phyloP scores from a whole-genome alignment of 2,329 filamentous ascomycete species.

The Colletotrichum destructivum region DNA sequence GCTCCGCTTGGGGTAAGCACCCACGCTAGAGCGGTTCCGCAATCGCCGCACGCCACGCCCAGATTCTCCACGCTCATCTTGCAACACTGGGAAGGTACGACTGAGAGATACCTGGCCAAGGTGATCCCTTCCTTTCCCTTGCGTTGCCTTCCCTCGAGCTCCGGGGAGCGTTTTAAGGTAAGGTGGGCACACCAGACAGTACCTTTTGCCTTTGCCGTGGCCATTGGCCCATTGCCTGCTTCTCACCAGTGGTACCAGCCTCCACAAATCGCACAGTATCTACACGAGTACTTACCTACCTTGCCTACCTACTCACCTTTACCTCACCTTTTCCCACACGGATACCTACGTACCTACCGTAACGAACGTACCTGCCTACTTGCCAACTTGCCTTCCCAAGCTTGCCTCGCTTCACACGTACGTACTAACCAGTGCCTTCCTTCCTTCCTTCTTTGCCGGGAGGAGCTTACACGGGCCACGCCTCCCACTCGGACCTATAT shows the following conservation, averaged over 20 bases:
- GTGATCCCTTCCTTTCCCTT: conserved; percentile 8
- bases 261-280: too few relatives aligned
- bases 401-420: conserved; percentile 17
- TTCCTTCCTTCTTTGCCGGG: conserved; percentile 23
- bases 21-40: conserved; percentile 22
- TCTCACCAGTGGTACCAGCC: too few relatives aligned
- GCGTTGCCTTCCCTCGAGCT: conserved; percentile 16
- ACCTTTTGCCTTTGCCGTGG: background rate
- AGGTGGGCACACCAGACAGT: background rate
- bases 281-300: background rate
- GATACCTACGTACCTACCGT: conserved; percentile 6
- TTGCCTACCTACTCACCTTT: conserved; percentile 1
- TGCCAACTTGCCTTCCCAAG: conserved; percentile 7
- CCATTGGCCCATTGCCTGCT: too few relatives aligned
- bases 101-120: conserved; percentile 16
- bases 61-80: conserved; percentile 32
- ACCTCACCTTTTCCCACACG: conserved; percentile 9
- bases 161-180: conserved; percentile 13
- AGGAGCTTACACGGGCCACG: conserved; percentile 37
- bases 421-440: conserved; percentile 19
- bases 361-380: background rate
- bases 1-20: conserved; percentile 5
- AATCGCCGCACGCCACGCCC: conserved; percentile 35
- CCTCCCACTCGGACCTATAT: conserved; percentile 37
- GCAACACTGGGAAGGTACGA: conserved; percentile 28